Base-by-base conservation (phyloP, 169 alveolate genomes). In the Plasmodium malariae region DNA sequence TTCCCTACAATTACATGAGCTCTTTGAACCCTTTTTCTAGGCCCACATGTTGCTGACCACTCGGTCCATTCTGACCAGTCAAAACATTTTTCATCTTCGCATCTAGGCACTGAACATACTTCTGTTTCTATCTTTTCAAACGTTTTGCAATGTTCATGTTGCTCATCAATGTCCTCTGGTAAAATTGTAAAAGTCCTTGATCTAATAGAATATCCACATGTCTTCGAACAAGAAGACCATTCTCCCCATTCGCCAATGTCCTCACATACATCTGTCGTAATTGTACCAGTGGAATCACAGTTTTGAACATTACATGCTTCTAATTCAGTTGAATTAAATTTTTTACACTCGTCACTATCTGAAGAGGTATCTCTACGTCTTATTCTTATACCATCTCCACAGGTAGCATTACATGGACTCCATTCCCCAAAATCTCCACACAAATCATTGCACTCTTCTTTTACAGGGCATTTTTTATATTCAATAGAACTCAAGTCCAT, bases 401-500 rank as follows among this genome's bases (percentile, higher is more conserved):
- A 78, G 14, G 80, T 62, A 21, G 80, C 69, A 43, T 26, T 78
- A 30, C 89, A 78, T 57, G 60, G 78, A 17, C 89, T 78, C 89
- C 89, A 78, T 69, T 78, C 89, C 7, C 89, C 89, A 45, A 78
- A 78, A 78, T 78, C 89, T 21, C 89, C 89, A 37, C 89, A 78
- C 3, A 60, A 21, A 55, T 62, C 89, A 36, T 78, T 78, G 11
- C 89, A 78, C 36, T 48, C 78, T 55, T 40, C 80, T 24, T 49
- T 62, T 19, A 60, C 24, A 12, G 89, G 89, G 32, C 89, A 78
- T 28, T 76, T 2, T 78, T 70, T 62, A 48, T 78, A 78, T 28
- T 78, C 89, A 28, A 78, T 60, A 68, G 89, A 78, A 37, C 37
- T 34, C 55, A 78, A 78, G 12, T 78, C 78, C 51, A 55, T 55